Evolutionary conservation across 2,329 filamentous ascomycete species (phyloP).

Genomic region (Stylonectria norvegica): DNA sequence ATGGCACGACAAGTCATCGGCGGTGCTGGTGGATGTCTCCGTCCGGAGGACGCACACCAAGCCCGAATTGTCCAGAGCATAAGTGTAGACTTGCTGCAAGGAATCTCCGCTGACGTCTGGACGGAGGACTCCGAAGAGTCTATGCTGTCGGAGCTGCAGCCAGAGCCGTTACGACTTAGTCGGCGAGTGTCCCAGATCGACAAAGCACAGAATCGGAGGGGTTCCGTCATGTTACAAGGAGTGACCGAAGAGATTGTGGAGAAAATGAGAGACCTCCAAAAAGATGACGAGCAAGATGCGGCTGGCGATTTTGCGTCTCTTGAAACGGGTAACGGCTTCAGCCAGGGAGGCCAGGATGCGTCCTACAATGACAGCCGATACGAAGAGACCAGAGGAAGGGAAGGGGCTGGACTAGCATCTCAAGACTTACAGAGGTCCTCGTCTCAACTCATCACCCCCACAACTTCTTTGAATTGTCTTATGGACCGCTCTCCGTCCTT

Average conservation of each 20-base stretch:
- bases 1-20: conserved; percentile 22
- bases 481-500: conserved; percentile 13
- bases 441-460: conserved; percentile 21
- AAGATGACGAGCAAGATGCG: neutral
- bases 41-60: conserved; percentile 16
- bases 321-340: neutral
- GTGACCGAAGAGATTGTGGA: conserved; percentile 9
- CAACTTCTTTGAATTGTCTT: conserved; percentile 7
- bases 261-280: conserved; percentile 1
- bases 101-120: conserved; percentile 23
- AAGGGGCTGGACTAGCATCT: conserved; percentile 6
- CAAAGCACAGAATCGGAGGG: conserved; percentile 8
- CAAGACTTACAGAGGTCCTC: conserved; percentile 11
- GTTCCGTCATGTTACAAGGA: conserved; percentile 11
- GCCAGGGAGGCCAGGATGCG: neutral
- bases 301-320: neutral
- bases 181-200: conserved; percentile 6
- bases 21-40: conserved; percentile 22
- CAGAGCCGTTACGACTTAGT: conserved; percentile 24
- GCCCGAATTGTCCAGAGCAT: conserved; percentile 17
- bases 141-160: conserved; percentile 20
- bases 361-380: neutral
- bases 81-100: conserved; percentile 10
- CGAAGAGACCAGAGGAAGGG: conserved; percentile 3
- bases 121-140: conserved; percentile 11